A percentile compares a stretch with the other conserved stretches of the same genome.
Evolutionary conservation across 768 basidiomycete species (phyloP).

Genomic region (Boletales sp.): DNA sequence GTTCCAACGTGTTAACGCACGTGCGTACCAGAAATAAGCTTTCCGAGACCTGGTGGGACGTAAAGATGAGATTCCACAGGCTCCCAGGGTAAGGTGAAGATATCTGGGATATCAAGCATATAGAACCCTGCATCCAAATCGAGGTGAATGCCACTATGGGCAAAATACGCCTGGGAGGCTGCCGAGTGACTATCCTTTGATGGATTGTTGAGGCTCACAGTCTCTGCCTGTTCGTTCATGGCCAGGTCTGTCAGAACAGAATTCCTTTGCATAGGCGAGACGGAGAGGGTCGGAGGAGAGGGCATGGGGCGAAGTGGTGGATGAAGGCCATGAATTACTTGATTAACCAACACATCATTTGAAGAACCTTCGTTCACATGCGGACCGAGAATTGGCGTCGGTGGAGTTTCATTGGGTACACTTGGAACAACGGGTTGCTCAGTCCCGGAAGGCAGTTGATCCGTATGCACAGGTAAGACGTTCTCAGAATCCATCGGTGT

Average conservation of each 20-base stretch:
- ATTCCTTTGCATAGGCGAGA: not conserved
- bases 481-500: not conserved
- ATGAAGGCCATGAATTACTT: not conserved
- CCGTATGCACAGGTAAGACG: not conserved
- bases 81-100: conserved; percentile 33
- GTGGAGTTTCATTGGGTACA: not conserved
- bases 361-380: not conserved
- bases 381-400: not conserved
- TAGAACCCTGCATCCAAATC: conserved; percentile 25
- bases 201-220: not conserved
- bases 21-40: conserved; percentile 33
- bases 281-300: not conserved
- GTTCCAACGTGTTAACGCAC: not conserved
- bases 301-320: not conserved
- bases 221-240: not conserved
- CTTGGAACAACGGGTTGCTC: not conserved
- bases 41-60: conserved; percentile 33
- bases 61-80: conserved; percentile 26
- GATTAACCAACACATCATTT: not conserved
- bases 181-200: not conserved
- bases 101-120: conserved; percentile 33
- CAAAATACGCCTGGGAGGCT: not conserved
- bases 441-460: not conserved
- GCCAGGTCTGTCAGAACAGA: not conserved
- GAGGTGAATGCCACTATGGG: not conserved